These are phyloP conservation scores for Chlorencoelia australis DNA, from an alignment of 2,329 filamentous ascomycete genomes.

Conservation along the genomic window DNA sequence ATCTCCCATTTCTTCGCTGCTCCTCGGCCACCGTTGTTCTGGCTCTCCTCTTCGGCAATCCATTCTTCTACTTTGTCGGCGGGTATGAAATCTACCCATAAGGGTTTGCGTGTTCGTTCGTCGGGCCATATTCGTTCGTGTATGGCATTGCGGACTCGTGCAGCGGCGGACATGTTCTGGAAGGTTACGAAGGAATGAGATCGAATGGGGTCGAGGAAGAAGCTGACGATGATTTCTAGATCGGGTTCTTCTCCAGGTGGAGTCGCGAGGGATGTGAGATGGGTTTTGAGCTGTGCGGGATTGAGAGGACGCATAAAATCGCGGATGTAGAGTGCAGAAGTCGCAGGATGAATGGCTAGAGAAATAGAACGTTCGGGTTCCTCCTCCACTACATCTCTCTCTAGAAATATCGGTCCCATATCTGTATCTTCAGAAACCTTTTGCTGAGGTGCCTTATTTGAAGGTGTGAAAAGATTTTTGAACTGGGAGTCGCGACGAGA, in stretches of 20 bases:
- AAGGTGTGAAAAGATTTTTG: slow-evolving; percentile 33
- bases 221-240: slow-evolving; percentile 48
- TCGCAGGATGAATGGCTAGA: slow-evolving; percentile 61
- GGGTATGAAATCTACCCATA: slow-evolving; percentile 88
- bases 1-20: slow-evolving; percentile 58
- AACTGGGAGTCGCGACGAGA: slow-evolving; percentile 34
- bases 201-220: slow-evolving; percentile 75
- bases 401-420: slow-evolving; percentile 9
- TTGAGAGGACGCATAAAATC: slow-evolving; percentile 84
- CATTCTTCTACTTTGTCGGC: slow-evolving; percentile 61
- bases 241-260: slow-evolving; percentile 41
- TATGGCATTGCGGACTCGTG: slow-evolving; percentile 63
- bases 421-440: slow-evolving; percentile 7
- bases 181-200: slow-evolving; percentile 83
- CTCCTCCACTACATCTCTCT: slow-evolving; percentile 10
- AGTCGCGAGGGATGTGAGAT: slow-evolving; percentile 61
- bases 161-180: slow-evolving; percentile 56
- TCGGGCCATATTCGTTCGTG: slow-evolving; percentile 80
- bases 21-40: slow-evolving; percentile 32
- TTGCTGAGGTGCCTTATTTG: slow-evolving; percentile 4
- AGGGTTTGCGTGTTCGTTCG: slow-evolving; percentile 70
- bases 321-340: slow-evolving; percentile 74
- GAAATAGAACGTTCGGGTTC: slow-evolving; percentile 28
- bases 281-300: slow-evolving; percentile 51
- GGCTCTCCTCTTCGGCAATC: slow-evolving; percentile 57